Conservation (phyloP, 805 yeast species). For the Candida parachauliodes region DNA sequence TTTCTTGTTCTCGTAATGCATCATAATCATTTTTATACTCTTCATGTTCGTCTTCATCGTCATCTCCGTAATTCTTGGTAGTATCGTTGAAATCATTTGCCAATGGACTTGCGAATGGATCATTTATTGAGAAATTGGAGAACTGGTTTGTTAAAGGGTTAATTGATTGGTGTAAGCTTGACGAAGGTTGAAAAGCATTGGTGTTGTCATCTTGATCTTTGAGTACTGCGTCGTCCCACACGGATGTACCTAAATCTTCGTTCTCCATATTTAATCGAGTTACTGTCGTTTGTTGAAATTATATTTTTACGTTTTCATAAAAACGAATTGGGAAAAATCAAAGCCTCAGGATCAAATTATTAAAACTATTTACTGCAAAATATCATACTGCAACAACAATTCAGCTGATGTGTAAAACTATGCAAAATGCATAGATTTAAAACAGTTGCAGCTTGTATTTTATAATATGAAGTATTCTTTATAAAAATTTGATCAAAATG, state of each 20-base stretch:
- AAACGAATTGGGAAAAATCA: too few species aligned
- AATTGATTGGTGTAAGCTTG: constrained; percentile 12
- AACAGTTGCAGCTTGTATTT: too few species aligned
- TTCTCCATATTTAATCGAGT: constrained; percentile 29
- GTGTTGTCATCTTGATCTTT: constrained; percentile 10
- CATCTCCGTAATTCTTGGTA: constrained; percentile 10
- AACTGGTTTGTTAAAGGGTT: constrained; percentile 16
- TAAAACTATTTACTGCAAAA: too few species aligned
- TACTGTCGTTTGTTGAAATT: not conserved
- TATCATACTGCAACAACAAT: too few species aligned
- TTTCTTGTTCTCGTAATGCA: constrained; percentile 19
- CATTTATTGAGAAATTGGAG: constrained; percentile 16
- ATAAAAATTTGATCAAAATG: too few species aligned
- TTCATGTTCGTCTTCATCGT: constrained; percentile 13
- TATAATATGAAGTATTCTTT: too few species aligned
- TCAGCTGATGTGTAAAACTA: too few species aligned
- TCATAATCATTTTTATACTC: constrained; percentile 8
- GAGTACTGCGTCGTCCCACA: constrained; percentile 59
- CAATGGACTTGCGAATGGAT: constrained; percentile 11
- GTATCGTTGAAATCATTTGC: not conserved
- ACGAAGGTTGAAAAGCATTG: not conserved
- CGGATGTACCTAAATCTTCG: constrained; percentile 52
- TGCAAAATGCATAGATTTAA: too few species aligned
- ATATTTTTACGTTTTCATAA: too few species aligned
- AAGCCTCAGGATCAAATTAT: not conserved